Conservation (phyloP, 768 basidiomycete genomes). For the Jaapia argillacea region DNA sequence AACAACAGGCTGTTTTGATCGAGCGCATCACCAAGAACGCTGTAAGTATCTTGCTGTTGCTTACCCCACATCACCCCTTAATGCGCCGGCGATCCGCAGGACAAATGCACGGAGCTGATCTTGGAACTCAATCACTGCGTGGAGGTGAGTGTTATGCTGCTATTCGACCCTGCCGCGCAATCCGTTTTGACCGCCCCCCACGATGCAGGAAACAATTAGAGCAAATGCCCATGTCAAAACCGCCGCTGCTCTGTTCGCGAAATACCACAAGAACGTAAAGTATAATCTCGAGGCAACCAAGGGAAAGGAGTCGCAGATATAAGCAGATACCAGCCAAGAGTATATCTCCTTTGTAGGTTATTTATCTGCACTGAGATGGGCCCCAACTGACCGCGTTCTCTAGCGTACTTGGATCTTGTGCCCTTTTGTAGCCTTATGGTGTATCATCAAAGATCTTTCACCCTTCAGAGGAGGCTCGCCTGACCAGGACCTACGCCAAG, state of each 20-base stretch:
- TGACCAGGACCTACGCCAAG: no score
- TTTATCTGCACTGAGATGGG: no score
- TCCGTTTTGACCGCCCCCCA: slow-evolving; percentile 1
- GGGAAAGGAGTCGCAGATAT: slow-evolving; percentile 19
- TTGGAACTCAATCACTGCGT: slow-evolving; percentile 82
- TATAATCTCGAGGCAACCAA: slow-evolving; percentile 80
- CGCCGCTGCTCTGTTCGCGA: slow-evolving; percentile 75
- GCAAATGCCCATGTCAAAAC: slow-evolving; percentile 72
- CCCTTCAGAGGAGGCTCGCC: no score
- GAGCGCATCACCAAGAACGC: slow-evolving; percentile 89
- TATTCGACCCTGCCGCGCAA: not conserved
- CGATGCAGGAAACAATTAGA: slow-evolving; percentile 62
- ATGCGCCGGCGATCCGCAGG: slow-evolving; percentile 40
- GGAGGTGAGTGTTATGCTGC: slow-evolving; percentile 41
- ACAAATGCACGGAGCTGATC: slow-evolving; percentile 88
- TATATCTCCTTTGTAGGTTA: no score
- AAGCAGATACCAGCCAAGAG: no score
- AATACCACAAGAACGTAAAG: slow-evolving; percentile 88
- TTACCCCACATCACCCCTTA: not conserved
- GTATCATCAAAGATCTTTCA: no score
- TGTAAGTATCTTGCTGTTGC: slow-evolving; percentile 30
- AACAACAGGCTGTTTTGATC: slow-evolving; percentile 82
- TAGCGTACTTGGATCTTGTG: no score
- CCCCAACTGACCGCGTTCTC: no score
- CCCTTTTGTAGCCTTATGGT: no score